Evolutionary conservation across 106 monocot genomes (phyloP), one percentile per base, ranked within the genome.

Genomic region (Apostasia ramifera): DNA sequence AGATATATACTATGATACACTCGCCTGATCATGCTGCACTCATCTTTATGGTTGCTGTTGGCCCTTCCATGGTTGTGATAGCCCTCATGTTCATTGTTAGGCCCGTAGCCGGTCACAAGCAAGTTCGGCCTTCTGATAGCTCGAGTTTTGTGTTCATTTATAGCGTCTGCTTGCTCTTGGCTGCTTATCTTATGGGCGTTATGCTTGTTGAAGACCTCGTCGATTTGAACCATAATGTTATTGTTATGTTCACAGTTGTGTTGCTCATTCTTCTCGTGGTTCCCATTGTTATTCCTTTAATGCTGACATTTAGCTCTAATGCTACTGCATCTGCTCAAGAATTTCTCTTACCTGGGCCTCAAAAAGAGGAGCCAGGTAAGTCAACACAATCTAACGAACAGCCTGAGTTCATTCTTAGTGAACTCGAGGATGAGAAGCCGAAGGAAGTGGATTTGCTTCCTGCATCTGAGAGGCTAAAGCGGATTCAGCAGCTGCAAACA

Each of bases 401-500:
- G 11, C 12, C 53, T 9, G 89, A 90, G 45, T 63, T 86, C 52
- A 94, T 94, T 68, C 53, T 94, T 2, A 94, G 90, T 74, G 94
- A 95, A 69, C 57, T 95, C 41, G 94, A 95, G 75, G 94, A 95
- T 55, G 94, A 88, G 70, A 91, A 95, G 61, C 88, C 91, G 0
- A 81, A 82, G 61, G 91, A 88, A 49, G 80, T 91, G 42, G 91
- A 95, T 56, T 70, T 83, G 71, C 90, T 94, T 75, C 94, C 94
- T 59, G 87, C 78, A 51, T 63, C 53, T 41, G 90, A 90, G 79
- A 90, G 90, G 76, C 80, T 81, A 47, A 86, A 85, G 68, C 73
- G 94, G 67, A 94, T 94, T 63, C 80, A 73, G 1, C 88, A 95
- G 55, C 67, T 95, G 70, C 94, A 95, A 69, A 67, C 85, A 26